These are phyloP conservation scores for Hsuehochloa calcarea DNA, from an alignment of 176 grass and related monocot species.

Conservation along the genomic window DNA sequence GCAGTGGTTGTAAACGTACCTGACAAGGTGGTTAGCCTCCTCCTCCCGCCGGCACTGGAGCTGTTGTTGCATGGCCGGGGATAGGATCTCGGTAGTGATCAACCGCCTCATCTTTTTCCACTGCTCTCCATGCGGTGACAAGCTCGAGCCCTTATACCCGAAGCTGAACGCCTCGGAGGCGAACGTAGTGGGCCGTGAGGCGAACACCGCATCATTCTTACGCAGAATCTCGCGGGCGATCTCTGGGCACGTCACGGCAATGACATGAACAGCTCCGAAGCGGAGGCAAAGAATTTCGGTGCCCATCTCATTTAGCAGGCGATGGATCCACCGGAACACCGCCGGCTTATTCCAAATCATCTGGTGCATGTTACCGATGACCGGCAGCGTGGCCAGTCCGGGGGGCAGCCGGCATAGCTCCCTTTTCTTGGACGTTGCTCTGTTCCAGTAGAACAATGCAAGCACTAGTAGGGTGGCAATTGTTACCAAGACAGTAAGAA, in stretches of 20 bases:
- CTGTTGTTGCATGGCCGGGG: neutral
- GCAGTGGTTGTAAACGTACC: neutral
- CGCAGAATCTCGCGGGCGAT: conserved; percentile 30
- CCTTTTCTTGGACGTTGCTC: neutral
- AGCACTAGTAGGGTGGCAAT: neutral
- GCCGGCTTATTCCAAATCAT: conserved; percentile 20
- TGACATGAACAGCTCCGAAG: conserved; percentile 7
- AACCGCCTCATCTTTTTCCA: conserved; percentile 53
- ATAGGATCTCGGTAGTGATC: neutral
- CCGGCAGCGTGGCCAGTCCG: conserved; percentile 3
- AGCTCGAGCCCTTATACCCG: neutral
- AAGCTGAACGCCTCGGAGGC: conserved; percentile 1
- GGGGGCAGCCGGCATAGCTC: neutral
- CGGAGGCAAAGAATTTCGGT: too few relatives aligned
- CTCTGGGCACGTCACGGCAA: conserved; percentile 35
- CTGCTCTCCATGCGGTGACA: conserved; percentile 26
- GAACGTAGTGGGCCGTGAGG: conserved; percentile 22
- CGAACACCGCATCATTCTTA: conserved; percentile 36
- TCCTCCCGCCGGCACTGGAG: neutral
- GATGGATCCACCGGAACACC: too few relatives aligned
- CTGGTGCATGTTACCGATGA: conserved; percentile 35
- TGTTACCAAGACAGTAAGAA: neutral
- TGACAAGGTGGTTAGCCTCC: conserved; percentile 32
- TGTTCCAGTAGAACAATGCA: neutral
- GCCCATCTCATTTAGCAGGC: too few relatives aligned